Percentiles rank a stretch among this genome's conserved stretches.
These are phyloP conservation scores for Peniophora sp. DNA, from an alignment of 1,284 basidiomycete genomes.

Conservation along the genomic window DNA sequence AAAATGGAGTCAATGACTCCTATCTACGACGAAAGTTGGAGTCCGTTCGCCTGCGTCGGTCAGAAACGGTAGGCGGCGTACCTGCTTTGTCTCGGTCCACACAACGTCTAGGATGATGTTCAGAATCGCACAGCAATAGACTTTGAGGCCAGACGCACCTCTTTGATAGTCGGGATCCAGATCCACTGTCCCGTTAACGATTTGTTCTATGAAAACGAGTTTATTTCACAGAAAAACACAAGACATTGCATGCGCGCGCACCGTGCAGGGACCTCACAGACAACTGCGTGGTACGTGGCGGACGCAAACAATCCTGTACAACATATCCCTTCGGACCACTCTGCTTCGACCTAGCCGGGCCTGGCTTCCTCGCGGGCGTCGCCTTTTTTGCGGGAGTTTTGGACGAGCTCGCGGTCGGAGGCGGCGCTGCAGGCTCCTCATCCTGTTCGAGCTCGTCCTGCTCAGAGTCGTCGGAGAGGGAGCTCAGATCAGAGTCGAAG, in stretches of 20 bases:
- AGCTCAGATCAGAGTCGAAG: background rate
- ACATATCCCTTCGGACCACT: background rate
- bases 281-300: background rate
- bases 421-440: background rate
- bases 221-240: background rate
- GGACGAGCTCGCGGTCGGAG: background rate
- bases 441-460: background rate
- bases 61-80: no score
- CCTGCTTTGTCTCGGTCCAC: conserved; percentile 42
- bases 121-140: background rate
- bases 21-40: no score
- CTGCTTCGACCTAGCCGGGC: background rate
- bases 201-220: conserved; percentile 41
- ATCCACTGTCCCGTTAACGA: conserved; percentile 49
- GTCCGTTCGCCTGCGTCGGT: no score
- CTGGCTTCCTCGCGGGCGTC: background rate
- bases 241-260: background rate
- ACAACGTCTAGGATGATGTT: conserved; percentile 47
- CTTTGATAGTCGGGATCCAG: conserved; percentile 72
- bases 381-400: background rate
- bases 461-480: background rate
- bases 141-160: conserved; percentile 30
- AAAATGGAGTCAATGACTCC: conserved; percentile 32
- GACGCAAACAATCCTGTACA: background rate
- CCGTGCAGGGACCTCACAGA: background rate